Evolutionary conservation across 148 eudicot species (phyloP), one percentile per base, ranked within the genome.

Genomic region (Mesembryanthemum crystallinum): DNA sequence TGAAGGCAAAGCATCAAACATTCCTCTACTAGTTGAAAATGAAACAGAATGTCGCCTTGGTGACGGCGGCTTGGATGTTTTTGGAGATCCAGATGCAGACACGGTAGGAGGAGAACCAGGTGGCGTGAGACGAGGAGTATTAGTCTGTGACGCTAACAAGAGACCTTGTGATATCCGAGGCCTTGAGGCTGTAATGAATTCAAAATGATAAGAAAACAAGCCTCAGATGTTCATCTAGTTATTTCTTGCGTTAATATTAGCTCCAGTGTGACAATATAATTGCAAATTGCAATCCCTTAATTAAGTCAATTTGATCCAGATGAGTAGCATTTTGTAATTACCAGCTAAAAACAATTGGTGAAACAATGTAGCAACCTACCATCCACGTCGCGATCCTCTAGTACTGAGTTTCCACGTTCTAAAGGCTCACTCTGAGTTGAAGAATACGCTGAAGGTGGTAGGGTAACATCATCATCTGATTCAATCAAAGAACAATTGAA

Each of bases 121-220:
- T 66, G 98, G 98, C n/a, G 97, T 92, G 69, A 90, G 74, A 74
- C 87, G 89, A 69, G 96, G 97, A 58, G 98, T 92, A 87, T 63
- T 90, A 18, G 83, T 86, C 73, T 95, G 96, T 25, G 96, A 95
- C 73, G 89, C 96, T 72, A 95, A 79, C 78, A 92, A 83, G 45
- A 88, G 82, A 51, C 91, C 88, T 37, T 59, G 90, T 61, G 98
- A 85, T 80, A 95, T 81, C 32, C 92, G 98, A 73, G 93, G 90
- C 79, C 86, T 88, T 47, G 77, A 39, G 51, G 82, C 94, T 89
- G 88, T 73, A 28, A 61, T 21, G 43, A 69, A 20, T 51, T n/a
- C 10, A 54, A 29, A 45, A 74, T 20, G 0, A 39, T 21, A 58
- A 45, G 9, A 23, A 45, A 32, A 59, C 23, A 54, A 29, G 5